A percentile compares a stretch with the other conserved stretches of the same genome.
These are phyloP conservation scores for Wickerhamomyces ciferrii DNA, from an alignment of 805 yeast species.

Conservation along the genomic window DNA sequence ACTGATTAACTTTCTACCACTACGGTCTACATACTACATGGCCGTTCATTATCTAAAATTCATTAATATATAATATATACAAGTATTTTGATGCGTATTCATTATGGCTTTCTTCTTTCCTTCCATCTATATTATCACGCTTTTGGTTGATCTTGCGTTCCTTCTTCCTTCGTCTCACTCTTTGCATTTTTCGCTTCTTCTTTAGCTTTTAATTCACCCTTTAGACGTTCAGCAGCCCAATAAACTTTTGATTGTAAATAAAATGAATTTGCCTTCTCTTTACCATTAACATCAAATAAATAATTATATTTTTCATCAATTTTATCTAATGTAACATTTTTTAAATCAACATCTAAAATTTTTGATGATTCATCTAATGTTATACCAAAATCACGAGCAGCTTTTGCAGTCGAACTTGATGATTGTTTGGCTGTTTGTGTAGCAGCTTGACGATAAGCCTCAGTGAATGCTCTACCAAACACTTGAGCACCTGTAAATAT, in stretches of 20 bases:
- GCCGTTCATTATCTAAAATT: not conserved
- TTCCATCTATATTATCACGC: not conserved
- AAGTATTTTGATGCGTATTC: not conserved
- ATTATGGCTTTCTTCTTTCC: not conserved
- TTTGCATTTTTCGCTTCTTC: conserved; percentile 27
- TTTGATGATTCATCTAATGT: conserved; percentile 87
- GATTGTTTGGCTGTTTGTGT: conserved; percentile 80
- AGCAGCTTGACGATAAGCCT: conserved; percentile 95
- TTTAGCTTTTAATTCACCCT: conserved; percentile 64
- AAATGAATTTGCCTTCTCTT: conserved; percentile 94
- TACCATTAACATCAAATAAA: conserved; percentile 81
- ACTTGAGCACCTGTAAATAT: conserved; percentile 93
- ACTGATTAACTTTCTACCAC: too few relatives aligned
- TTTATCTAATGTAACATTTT: conserved; percentile 51
- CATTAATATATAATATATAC: not conserved
- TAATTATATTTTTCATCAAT: conserved; percentile 71
- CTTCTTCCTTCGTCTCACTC: conserved; percentile 6
- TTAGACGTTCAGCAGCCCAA: conserved; percentile 89
- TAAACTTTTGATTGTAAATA: conserved; percentile 89
- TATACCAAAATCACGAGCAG: conserved; percentile 58
- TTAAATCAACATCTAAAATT: conserved; percentile 74
- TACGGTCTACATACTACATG: too few relatives aligned
- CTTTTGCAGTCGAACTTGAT: conserved; percentile 41
- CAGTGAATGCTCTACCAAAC: conserved; percentile 93
- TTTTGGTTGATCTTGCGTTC: not conserved